These are phyloP conservation scores for Salix caprea DNA, from an alignment of 345 rosid species.

Conservation along the genomic window DNA sequence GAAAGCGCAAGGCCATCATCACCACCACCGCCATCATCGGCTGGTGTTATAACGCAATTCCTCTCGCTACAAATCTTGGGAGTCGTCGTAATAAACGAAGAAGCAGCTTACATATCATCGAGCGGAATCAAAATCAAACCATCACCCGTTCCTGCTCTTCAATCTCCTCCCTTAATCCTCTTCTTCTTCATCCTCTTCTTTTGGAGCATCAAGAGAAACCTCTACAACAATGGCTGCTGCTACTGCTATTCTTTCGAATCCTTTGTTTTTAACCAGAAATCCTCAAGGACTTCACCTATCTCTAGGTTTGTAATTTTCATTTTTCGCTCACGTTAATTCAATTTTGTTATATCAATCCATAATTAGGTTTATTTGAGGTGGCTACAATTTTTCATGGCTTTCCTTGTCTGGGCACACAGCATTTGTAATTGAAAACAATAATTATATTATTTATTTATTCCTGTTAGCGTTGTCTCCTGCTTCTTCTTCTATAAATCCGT, in stretches of 20 bases:
- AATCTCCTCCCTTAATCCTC: neutral
- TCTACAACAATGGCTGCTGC: constrained; percentile 9
- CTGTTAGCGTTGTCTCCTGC: neutral
- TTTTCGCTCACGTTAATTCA: neutral
- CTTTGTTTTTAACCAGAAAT: constrained; percentile 42
- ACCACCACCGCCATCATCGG: neutral
- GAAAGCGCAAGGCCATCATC: neutral
- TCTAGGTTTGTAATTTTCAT: neutral
- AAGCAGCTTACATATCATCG: neutral
- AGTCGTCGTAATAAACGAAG: neutral
- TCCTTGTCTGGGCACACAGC: neutral
- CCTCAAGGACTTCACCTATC: constrained; percentile 12
- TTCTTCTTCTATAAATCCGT: constrained; percentile 34
- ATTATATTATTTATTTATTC: too few relatives aligned
- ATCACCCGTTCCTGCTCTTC: neutral
- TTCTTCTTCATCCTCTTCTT: neutral
- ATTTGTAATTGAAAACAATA: neutral
- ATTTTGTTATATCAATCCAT: neutral
- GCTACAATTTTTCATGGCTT: neutral
- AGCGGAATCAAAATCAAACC: neutral
- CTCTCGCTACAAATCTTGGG: neutral
- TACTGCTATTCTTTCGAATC: constrained; percentile 25
- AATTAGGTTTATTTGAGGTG: neutral
- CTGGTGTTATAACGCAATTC: neutral
- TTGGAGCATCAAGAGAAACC: constrained; percentile 27